These are phyloP conservation scores for Nitzschia sp. DNA, from an alignment of 108 stramenopile genomes.

Conservation along the genomic window DNA sequence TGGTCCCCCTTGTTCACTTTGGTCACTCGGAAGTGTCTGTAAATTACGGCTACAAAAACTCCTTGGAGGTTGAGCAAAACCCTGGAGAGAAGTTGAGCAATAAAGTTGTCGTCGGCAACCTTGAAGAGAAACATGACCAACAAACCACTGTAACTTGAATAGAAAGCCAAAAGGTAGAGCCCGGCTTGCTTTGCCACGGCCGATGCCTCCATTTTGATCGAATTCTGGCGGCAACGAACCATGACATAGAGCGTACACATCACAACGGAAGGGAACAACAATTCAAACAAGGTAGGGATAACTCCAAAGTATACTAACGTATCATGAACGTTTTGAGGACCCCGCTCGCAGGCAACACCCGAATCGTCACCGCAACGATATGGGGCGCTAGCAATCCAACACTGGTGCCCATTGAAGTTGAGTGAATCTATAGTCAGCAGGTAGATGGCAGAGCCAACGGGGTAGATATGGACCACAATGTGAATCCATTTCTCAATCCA, in stretches of 20 bases:
- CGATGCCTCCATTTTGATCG: background rate
- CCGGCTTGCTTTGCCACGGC: slow-evolving; percentile 8
- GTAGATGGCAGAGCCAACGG: slow-evolving; percentile 10
- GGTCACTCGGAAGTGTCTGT: slow-evolving; percentile 8
- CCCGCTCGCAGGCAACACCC: background rate
- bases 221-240: background rate
- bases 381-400: slow-evolving; percentile 11
- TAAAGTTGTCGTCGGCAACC: background rate
- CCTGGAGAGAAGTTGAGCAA: background rate
- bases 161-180: background rate
- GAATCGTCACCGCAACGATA: slow-evolving; percentile 5
- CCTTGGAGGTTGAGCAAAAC: slow-evolving; percentile 2
- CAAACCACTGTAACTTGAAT: background rate
- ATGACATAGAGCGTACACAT: background rate
- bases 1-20: background rate
- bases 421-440: background rate
- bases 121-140: background rate
- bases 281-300: background rate
- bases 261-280: slow-evolving; percentile 3
- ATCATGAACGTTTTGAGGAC: slow-evolving; percentile 3
- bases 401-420: background rate
- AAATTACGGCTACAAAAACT: background rate
- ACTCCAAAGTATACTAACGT: background rate
- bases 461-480: background rate
- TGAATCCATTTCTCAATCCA: slow-evolving; percentile 16